Conservation (phyloP, 768 basidiomycete species). For the Mrakia frigida region DNA sequence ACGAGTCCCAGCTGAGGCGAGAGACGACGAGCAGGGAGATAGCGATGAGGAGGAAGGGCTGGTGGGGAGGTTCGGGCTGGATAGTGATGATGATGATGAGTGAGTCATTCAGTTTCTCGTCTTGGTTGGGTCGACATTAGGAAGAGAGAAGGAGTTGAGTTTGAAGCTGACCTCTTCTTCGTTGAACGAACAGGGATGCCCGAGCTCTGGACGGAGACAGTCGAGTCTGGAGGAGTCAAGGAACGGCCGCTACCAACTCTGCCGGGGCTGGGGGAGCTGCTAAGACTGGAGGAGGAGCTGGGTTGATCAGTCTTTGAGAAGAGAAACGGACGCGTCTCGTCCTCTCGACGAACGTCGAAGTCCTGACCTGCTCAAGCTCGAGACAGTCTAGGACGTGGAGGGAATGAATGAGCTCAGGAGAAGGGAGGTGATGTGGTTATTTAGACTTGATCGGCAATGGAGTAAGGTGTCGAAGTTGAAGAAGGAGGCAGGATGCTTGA, state of each 20-base stretch:
- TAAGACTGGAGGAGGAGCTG: too few species aligned
- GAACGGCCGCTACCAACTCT: background rate
- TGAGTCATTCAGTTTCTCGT: background rate
- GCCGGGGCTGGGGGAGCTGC: background rate
- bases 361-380: background rate
- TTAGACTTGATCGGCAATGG: too few species aligned
- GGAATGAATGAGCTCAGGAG: background rate
- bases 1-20: slow-evolving; percentile 1
- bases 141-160: too few species aligned
- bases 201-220: slow-evolving; percentile 14
- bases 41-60: slow-evolving; percentile 28
- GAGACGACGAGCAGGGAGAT: slow-evolving; percentile 7
- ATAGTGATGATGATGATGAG: slow-evolving; percentile 30
- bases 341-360: background rate
- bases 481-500: too few species aligned
- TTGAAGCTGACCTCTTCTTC: background rate
- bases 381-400: background rate
- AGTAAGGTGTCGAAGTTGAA: too few species aligned
- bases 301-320: background rate
- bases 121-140: too few species aligned
- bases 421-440: too few species aligned
- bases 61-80: slow-evolving; percentile 27
- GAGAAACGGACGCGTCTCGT: background rate
- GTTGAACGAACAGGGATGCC: background rate
- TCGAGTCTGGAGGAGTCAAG: slow-evolving; percentile 10